Evolutionary conservation across 208 protist genomes (phyloP), one percentile per base, ranked within the genome.

Genomic region (Leishmania tarentolae): DNA sequence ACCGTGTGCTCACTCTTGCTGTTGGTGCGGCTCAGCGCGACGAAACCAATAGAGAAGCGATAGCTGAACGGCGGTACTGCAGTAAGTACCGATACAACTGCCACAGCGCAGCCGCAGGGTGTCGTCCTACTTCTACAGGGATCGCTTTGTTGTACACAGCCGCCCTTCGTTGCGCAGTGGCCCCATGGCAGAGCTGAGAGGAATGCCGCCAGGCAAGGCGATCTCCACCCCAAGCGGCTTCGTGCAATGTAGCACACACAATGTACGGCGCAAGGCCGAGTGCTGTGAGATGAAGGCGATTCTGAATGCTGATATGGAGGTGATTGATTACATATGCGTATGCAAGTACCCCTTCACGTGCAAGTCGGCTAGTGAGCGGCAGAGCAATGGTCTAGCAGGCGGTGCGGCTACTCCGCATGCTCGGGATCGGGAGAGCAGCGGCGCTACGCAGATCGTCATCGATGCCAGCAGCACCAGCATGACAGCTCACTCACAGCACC

Each of bases 301-400:
- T 13, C 84, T 88, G 78, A 89, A 96, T 74, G 93, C 93, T 3
- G 93, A 96, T 63, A 91, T 88, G 76, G 83, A 91, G 42, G 80
- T 94, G 35, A 76, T 94, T 44, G 87, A 81, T 42, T 91, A 92
- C 61, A 83, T 85, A 46, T 96, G 91, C 66, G 77, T 88, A 2
- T 96, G 93, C 83, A 88, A 76, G 74, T 83, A 86, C 0, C 84
- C 61, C 6, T 75, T 78, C 59, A 57, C 72, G 11, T 96, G 92
- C 79, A 85, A 79, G 52, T 71, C 81, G 0, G 81, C 78, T 8
- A 70, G 35, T 50, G 73, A 81, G 3, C 79, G 66, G 17, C 50
- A 77, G 31, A 42, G 37, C 37, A 66, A 31, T 17, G 21, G 24
- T 24, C 37, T 56, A 8, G 47, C 40, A 28, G 56, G 68, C 68